Evolutionary conservation across 164 flowering plant species (phyloP), one percentile per base, ranked within the genome.

Genomic region (Protea cynaroides): DNA sequence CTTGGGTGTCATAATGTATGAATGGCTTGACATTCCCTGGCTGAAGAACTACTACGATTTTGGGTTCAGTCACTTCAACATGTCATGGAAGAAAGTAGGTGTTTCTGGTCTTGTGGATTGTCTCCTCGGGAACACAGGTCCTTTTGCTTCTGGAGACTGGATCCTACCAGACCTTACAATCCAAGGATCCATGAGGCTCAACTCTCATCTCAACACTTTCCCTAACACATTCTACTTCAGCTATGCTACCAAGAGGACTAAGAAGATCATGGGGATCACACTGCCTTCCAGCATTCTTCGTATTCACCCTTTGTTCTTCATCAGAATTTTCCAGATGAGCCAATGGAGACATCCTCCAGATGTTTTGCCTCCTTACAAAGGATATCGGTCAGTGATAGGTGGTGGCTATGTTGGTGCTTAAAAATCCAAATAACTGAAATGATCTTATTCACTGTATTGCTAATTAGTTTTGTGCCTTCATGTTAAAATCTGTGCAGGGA

Each of bases 211-310:
- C 21, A 79, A 73, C 15, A 92, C 99, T 29, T 95, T 92, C 72
- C 95, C 92, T 1, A 69, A 79, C 57, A 95, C 99, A 22, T 88
- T 75, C 76, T 95, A 95, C 78, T 95, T 95, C 82, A 90, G 98
- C 70, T 95, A 95, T 66, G 99, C 98, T 15, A 87, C 97, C 43
- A 95, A 85, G 74, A 73, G 86, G 7, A 92, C 98, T 0, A 79
- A 69, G 47, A 86, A 81, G 71, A n/a, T 87, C 22, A 67, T 87
- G 83, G 98, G 97, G 17, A 13, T 81, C 53, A 90, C 93, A 0
- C 73, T 92, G 29, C 98, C 99, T 69, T 92, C 97, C 19, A 67
- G 87, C 62, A 15, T 95, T 22, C 62, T 82, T 7, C 84, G 96
- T 19, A 87, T 85, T 62, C 98, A 92, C 63, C 98, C 97, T 8